Percentiles rank a stretch among this genome's conserved stretches.
These are phyloP conservation scores for Casuarina equisetifolia DNA, from an alignment of 306 rosid genomes.

Conservation along the genomic window DNA sequence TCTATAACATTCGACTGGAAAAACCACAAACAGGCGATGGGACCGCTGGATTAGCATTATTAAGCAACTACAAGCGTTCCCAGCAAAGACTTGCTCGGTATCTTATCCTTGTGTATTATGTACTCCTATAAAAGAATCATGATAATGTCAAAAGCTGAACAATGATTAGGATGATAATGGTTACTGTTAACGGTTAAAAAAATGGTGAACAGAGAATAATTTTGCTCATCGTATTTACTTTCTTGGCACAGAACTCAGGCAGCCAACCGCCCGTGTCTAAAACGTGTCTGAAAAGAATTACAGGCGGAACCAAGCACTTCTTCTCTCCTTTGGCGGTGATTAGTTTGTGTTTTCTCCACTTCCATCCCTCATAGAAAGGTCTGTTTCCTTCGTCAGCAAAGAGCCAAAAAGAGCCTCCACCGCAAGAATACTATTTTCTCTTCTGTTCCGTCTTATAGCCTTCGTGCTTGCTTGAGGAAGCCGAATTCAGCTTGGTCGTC, in stretches of 20 bases:
- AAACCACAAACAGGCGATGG: too few relatives aligned
- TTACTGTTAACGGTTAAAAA: background rate
- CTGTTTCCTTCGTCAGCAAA: background rate
- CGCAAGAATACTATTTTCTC: constrained; percentile 3
- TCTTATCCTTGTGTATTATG: background rate
- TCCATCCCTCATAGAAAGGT: background rate
- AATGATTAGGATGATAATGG: background rate
- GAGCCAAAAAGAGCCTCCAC: constrained; percentile 14
- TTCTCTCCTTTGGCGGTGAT: background rate
- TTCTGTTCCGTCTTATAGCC: constrained; percentile 21
- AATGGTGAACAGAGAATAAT: background rate
- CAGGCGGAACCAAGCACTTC: background rate
- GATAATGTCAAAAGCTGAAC: background rate
- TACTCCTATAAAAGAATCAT: background rate
- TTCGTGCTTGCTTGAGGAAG: constrained; percentile 5
- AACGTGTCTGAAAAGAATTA: background rate
- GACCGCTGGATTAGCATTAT: background rate
- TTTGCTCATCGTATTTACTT: background rate
- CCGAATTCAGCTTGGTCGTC: constrained; percentile 21
- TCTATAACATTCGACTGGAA: too few relatives aligned
- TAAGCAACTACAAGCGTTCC: too few relatives aligned
- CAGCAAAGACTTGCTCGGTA: background rate
- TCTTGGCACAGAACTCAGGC: background rate
- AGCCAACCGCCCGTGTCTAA: background rate
- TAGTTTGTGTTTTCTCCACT: background rate